A percentile compares a stretch with the other conserved stretches of the same genome.
These are phyloP conservation scores for Ophiocordyceps robertsii DNA, from an alignment of 2,329 filamentous ascomycete species.

Conservation along the genomic window DNA sequence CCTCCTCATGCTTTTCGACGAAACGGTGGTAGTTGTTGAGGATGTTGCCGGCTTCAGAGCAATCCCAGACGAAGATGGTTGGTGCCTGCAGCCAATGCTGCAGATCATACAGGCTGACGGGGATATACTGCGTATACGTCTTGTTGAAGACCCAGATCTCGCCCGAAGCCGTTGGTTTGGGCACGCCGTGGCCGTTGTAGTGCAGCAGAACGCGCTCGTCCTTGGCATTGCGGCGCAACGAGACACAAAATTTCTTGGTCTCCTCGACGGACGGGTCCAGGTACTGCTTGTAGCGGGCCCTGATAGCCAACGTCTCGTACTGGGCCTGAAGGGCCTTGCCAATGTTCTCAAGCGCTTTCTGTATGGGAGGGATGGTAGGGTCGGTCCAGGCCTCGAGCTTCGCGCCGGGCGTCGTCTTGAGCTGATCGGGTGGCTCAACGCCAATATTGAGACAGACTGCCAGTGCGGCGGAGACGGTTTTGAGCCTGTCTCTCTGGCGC, in stretches of 20 bases:
- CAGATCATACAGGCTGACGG: constrained; percentile 86
- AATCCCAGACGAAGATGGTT: constrained; percentile 95
- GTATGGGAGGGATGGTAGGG: constrained; percentile 64
- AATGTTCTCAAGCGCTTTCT: constrained; percentile 85
- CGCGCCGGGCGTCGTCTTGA: constrained; percentile 87
- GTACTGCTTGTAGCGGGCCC: constrained; percentile 96
- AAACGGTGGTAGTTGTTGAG: constrained; percentile 90
- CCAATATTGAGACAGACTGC: constrained; percentile 95
- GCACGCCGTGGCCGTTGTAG: constrained; percentile 96
- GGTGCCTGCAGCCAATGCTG: constrained; percentile 93
- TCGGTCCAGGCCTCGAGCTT: constrained; percentile 97
- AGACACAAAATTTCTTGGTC: constrained; percentile 90
- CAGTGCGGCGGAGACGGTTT: constrained; percentile 90
- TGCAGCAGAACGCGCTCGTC: constrained; percentile 95
- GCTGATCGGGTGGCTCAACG: constrained; percentile 90
- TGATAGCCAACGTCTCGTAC: constrained; percentile 87
- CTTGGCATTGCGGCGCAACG: constrained; percentile 80
- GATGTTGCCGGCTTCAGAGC: constrained; percentile 91
- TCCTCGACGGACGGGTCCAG: constrained; percentile 94
- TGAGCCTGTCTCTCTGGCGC: constrained; percentile 92
- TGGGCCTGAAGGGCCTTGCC: constrained; percentile 92
- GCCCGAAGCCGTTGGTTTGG: constrained; percentile 85
- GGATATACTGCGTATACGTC: constrained; percentile 97
- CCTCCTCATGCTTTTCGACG: constrained; percentile 85
- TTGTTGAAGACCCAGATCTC: constrained; percentile 99